These are phyloP conservation scores for Yarrowia porcina DNA, from an alignment of 805 yeast species.

Conservation along the genomic window DNA sequence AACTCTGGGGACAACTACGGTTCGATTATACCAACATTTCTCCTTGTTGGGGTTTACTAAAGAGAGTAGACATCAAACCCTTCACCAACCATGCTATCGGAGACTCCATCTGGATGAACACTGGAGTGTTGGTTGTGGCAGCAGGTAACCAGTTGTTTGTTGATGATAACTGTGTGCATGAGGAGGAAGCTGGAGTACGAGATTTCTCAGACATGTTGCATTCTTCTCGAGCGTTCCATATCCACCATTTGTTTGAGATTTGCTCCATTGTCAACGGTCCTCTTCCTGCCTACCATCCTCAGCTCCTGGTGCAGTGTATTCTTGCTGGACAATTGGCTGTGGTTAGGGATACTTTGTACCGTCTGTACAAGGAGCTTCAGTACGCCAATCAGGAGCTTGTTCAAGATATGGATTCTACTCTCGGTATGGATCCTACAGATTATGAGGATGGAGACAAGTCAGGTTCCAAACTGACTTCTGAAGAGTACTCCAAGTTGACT, in stretches of 20 bases:
- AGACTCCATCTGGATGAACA: constrained; percentile 81
- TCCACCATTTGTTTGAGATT: constrained; percentile 54
- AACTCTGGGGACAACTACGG: constrained; percentile 75
- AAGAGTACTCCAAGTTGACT: constrained; percentile 47
- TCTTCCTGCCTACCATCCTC: constrained; percentile 87
- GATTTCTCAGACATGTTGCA: constrained; percentile 38
- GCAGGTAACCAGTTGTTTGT: constrained; percentile 87
- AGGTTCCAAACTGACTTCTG: not conserved
- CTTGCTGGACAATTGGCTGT: constrained; percentile 56
- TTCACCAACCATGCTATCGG: constrained; percentile 81
- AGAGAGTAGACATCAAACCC: constrained; percentile 63
- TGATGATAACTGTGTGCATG: constrained; percentile 65
- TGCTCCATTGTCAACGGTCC: constrained; percentile 84
- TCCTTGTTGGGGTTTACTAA: constrained; percentile 74
- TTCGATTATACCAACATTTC: constrained; percentile 81
- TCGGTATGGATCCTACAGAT: not conserved
- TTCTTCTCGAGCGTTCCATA: constrained; percentile 22
- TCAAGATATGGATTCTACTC: constrained; percentile 36
- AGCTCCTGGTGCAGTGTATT: constrained; percentile 70
- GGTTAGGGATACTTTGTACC: constrained; percentile 55
- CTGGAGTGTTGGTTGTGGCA: constrained; percentile 77
- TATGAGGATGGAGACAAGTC: not conserved
- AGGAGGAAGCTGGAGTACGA: constrained; percentile 50
- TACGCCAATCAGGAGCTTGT: constrained; percentile 47
- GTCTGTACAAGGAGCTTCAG: constrained; percentile 53